These are phyloP conservation scores for Gossypium mustelinum DNA, from an alignment of 345 rosid species.

Conservation along the genomic window DNA sequence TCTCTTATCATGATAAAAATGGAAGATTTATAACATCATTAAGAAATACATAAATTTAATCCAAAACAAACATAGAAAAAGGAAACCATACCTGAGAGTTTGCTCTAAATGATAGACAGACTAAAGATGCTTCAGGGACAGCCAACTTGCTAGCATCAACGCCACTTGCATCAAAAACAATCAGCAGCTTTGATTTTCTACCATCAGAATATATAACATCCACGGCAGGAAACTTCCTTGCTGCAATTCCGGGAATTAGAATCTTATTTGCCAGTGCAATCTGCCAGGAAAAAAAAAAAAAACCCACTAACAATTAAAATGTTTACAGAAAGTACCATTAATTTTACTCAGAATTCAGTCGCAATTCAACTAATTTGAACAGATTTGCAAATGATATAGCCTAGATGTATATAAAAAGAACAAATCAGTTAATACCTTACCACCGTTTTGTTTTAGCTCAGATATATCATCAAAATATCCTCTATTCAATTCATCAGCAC, in stretches of 20 bases:
- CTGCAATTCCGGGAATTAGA: slow-evolving; percentile 43
- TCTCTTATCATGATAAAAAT: neutral
- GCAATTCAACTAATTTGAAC: neutral
- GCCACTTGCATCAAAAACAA: slow-evolving; percentile 29
- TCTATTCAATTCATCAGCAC: slow-evolving; percentile 92
- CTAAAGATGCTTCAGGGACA: slow-evolving; percentile 52
- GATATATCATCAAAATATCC: slow-evolving; percentile 79
- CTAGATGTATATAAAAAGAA: neutral
- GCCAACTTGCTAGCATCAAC: slow-evolving; percentile 24
- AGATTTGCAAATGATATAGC: neutral
- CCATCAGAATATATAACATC: slow-evolving; percentile 53
- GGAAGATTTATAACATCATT: neutral
- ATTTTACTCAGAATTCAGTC: neutral
- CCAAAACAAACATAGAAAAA: neutral
- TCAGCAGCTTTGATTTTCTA: slow-evolving; percentile 53
- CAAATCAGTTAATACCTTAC: slow-evolving; percentile 60
- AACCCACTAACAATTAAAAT: no score
- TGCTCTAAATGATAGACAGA: slow-evolving; percentile 81
- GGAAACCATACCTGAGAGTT: slow-evolving; percentile 60
- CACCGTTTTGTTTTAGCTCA: slow-evolving; percentile 75
- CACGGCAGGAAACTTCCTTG: slow-evolving; percentile 63
- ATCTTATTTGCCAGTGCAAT: no score
- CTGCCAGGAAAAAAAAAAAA: no score
- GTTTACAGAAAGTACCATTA: neutral
- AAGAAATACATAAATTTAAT: neutral